A percentile compares a stretch with the other conserved stretches of the same genome.
Evolutionary conservation across 179 eudicot genomes (phyloP).

Genomic region (Monotropa hypopitys): DNA sequence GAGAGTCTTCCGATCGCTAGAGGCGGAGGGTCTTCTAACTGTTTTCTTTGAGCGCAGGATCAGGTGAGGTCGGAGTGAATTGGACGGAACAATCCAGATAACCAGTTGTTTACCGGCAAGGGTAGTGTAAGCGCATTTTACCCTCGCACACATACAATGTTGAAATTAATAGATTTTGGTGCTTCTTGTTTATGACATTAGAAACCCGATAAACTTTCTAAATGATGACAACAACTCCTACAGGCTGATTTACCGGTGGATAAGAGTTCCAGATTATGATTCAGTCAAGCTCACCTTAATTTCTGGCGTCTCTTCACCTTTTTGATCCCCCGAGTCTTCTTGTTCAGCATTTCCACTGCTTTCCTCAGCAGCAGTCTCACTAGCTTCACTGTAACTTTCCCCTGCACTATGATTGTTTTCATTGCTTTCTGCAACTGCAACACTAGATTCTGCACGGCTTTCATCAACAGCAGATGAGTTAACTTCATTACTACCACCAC

Average conservation of each 20-base stretch:
- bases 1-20: no score
- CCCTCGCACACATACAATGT: no score
- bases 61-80: no score
- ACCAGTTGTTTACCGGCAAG: no score
- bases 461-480: slow-evolving; percentile 25
- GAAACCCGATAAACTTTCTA: no score
- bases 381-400: slow-evolving; percentile 15
- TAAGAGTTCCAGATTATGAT: not conserved
- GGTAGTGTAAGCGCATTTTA: no score
- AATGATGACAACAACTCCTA: not conserved
- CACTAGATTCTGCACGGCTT: slow-evolving; percentile 13
- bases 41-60: no score
- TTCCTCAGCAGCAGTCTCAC: slow-evolving; percentile 23
- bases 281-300: slow-evolving; percentile 37
- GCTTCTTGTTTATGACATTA: not conserved
- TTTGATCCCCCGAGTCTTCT: slow-evolving; percentile 20
- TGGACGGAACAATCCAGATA: no score
- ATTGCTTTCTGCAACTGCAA: slow-evolving; percentile 15
- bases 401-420: slow-evolving; percentile 12
- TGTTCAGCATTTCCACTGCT: slow-evolving; percentile 25
- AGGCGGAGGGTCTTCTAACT: no score
- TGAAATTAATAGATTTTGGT: not conserved
- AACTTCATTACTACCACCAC: slow-evolving; percentile 4
- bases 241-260: not conserved
- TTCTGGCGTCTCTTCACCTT: slow-evolving; percentile 51